Evolutionary conservation across 2,329 filamentous ascomycete genomes (phyloP).

Genomic region (Dryadomyces quercus-mongolicae): DNA sequence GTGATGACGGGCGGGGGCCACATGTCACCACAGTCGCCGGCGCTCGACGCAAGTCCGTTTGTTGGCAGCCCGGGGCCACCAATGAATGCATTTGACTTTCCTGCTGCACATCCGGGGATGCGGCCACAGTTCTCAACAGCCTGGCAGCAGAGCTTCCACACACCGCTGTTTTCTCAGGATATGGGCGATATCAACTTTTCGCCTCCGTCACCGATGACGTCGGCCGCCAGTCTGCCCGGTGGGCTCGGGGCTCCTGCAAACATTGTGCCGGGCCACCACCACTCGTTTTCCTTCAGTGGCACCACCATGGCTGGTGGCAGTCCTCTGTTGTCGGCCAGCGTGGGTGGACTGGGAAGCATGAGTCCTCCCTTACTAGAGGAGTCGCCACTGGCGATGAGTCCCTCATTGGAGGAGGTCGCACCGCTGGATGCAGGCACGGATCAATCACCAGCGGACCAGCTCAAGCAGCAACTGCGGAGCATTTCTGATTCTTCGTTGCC

Average conservation of each 20-base stretch:
- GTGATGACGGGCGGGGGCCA: constrained; percentile 8
- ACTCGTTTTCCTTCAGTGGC: constrained; percentile 8
- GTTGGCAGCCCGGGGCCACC: constrained; percentile 12
- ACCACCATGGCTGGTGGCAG: constrained; percentile 4
- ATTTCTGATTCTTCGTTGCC: constrained; percentile 16
- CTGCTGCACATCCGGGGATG: constrained; percentile 10
- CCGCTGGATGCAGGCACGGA: constrained; percentile 8
- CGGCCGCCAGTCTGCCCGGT: constrained; percentile 5
- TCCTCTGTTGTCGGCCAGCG: not conserved
- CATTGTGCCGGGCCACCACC: constrained; percentile 9
- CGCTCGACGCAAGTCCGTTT: constrained; percentile 11
- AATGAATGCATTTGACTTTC: constrained; percentile 11
- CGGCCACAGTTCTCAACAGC: constrained; percentile 12
- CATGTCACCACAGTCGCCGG: constrained; percentile 13
- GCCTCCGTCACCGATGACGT: constrained; percentile 12
- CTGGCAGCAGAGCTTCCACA: constrained; percentile 13
- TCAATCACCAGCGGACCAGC: constrained; percentile 15
- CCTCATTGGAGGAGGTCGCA: constrained; percentile 3
- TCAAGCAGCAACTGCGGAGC: constrained; percentile 16
- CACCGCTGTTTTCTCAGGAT: constrained; percentile 11
- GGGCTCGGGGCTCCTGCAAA: constrained; percentile 9
- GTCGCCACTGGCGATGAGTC: constrained; percentile 12
- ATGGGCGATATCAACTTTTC: constrained; percentile 12
- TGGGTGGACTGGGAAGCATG: constrained; percentile 8
- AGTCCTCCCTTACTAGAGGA: constrained; percentile 11